Base-by-base conservation (phyloP, 495 filamentous ascomycete genomes). In the Aspergillus asperescens region DNA sequence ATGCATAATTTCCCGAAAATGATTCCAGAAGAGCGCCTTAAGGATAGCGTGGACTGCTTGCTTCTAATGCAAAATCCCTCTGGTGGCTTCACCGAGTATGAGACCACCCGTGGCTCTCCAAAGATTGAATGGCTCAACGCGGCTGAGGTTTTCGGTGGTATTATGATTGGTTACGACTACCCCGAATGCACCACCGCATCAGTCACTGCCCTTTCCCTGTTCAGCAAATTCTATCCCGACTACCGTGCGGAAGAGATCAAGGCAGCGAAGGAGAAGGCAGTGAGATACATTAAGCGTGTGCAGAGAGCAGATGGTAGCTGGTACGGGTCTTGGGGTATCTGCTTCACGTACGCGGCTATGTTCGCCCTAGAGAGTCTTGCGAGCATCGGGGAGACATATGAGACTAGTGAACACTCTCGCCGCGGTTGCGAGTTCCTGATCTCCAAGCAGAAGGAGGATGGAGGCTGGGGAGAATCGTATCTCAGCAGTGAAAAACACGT, bases 81-180 rank as follows among this genome's bases (percentile, higher is more conserved):
- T 19, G 94, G 93, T 48, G 92, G 88, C 23, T 95, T 91, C 66
- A 86, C 88, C 2, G 90, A 88, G 18, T 98, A 97, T 59, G 93
- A 98, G 57, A 82, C 83, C 1, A 84, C 80, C 2, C 83, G 93
- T 4, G 92, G 83, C 1, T 85, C 87, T 1, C 73, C 85, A 43
- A 81, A 80, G 66, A 61, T 97, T 29, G 93, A 98, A 62, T 76
- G 81, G 60, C 76, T 98, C 4, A 98, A 98, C 62, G 92, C 90
- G 2, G 94, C 93, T 13, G 94, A 97, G 63, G 92, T 98, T 0
- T 98, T 98, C 62, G 94, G 91, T 13, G 80, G 84, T 10, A 97
- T 98, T 66, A 97, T 98, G 93, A 85, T 97, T 31, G 89, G 95
- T 55, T 98, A 97, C 65, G 90, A 95, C 61, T 95, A 97, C 58